Base-by-base conservation (phyloP, 371 early-diverging fungal species). In the Sporodiniella umbellata region DNA sequence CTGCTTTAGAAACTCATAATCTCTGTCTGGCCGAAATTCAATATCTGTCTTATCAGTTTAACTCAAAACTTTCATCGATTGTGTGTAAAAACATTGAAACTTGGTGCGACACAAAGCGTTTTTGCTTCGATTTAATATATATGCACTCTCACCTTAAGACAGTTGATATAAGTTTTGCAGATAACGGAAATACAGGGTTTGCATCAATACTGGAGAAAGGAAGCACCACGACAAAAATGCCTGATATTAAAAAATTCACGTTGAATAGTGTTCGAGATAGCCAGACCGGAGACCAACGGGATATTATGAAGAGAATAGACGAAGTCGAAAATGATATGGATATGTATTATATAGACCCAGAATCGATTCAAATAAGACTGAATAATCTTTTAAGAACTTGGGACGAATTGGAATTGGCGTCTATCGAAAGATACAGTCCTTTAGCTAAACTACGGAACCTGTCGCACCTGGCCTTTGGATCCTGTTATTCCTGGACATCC, bases 1-100 rank as follows among this genome's bases (percentile, higher is more conserved):
- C 48, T 8, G 43, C 43, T n/a, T 24, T 61, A 19, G 31, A 56
- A 10, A 61, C 61, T 18, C 25, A 25, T 8, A 61, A 52, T 15
- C 56, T 61, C 10, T 61, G 61, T 35, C 31, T 61, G 17, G 56
- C 61, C 12, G 56, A 61, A 23, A 61, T 56, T n/a, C 51, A 42
- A 1, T 45, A 52, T 25, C 12, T 61, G 2, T 56, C 49, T 0
- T 53, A 35, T 7, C 51, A 61, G 22, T 22, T 23, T 25, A 31
- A 17, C 6, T n/a, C 28, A 33, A 25, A 48, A 31, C 38, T 55
- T 0, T n/a, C 23, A 10, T 42, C 24, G 1, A 23, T 60, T 4
- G 18, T 22, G 6, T 60, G 61, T 19, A 44, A 19, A 3, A 21
- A 56, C 30, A 60, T 60, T 14, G 61, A 60, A 14, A 60, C 61